Conservation (phyloP, 2,329 filamentous ascomycete species). For the Talaromyces sp. region DNA sequence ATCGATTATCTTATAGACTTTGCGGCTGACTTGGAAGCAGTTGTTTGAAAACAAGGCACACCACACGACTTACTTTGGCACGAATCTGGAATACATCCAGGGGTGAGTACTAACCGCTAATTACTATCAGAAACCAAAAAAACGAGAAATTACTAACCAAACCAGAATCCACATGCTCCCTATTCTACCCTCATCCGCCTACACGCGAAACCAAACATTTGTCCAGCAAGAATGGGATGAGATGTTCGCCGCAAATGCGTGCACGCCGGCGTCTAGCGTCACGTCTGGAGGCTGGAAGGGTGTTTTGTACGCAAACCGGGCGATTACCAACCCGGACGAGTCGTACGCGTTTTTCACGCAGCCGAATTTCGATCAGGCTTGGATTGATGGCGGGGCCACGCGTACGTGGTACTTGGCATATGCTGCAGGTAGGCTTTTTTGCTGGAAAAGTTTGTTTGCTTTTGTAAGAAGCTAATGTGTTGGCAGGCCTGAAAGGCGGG, state of each 20-base stretch:
- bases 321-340: slow-evolving; percentile 63
- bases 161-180: slow-evolving; percentile 80
- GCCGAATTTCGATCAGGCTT: slow-evolving; percentile 58
- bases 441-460: neutral
- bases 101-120: slow-evolving; percentile 31
- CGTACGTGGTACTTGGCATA: slow-evolving; percentile 81
- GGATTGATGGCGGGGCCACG: slow-evolving; percentile 71
- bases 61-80: slow-evolving; percentile 84
- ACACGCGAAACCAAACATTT: slow-evolving; percentile 63
- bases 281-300: slow-evolving; percentile 73
- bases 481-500: slow-evolving; percentile 7
- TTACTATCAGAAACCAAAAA: neutral
- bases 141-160: slow-evolving; percentile 12
- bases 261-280: slow-evolving; percentile 51
- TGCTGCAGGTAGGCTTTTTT: slow-evolving; percentile 54
- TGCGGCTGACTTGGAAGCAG: slow-evolving; percentile 16
- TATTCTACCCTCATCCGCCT: slow-evolving; percentile 61
- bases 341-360: slow-evolving; percentile 72
- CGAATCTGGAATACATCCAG: slow-evolving; percentile 64
- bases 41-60: slow-evolving; percentile 95
- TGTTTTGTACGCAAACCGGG: slow-evolving; percentile 75
- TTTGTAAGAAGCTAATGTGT: neutral
- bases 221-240: slow-evolving; percentile 77
- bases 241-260: slow-evolving; percentile 66
- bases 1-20: neutral